phyloP scores from a whole-genome alignment of 768 basidiomycete species.

The Mycena sanguinolenta region DNA sequence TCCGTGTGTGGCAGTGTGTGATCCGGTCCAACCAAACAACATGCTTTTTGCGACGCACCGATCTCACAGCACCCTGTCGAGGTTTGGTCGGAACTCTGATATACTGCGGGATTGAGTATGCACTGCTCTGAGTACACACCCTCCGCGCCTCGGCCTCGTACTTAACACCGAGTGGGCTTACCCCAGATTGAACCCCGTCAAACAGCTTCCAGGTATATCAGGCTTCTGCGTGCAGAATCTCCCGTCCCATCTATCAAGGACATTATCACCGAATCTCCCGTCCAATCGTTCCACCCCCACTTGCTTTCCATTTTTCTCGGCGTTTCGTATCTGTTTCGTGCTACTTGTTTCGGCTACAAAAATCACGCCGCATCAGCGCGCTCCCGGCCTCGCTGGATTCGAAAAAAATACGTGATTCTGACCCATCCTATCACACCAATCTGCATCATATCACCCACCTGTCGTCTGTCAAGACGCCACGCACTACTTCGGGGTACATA shows the following conservation, averaged over 20 bases:
- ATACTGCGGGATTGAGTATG: not conserved
- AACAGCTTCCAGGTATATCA: not conserved
- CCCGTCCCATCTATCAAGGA: too few species aligned
- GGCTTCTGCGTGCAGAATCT: too few species aligned
- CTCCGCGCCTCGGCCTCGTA: too few species aligned
- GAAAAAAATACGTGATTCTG: not conserved
- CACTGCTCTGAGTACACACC: not conserved
- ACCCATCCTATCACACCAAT: not conserved
- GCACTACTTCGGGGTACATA: not conserved
- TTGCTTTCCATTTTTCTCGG: too few species aligned
- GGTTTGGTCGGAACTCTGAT: not conserved
- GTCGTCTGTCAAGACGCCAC: not conserved
- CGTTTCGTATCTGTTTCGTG: not conserved
- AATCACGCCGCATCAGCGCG: too few species aligned
- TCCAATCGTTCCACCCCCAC: too few species aligned
- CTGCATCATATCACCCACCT: not conserved
- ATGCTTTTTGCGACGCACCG: not conserved
- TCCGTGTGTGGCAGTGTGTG: conserved; percentile 12
- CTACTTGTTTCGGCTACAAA: too few species aligned
- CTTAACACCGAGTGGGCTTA: too few species aligned
- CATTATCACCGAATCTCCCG: too few species aligned
- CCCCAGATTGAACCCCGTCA: not conserved
- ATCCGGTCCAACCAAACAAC: not conserved
- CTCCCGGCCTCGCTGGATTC: too few species aligned
- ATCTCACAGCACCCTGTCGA: not conserved